Evolutionary conservation across 345 rosid genomes (phyloP).

Genomic region (Lumnitzera littorea): DNA sequence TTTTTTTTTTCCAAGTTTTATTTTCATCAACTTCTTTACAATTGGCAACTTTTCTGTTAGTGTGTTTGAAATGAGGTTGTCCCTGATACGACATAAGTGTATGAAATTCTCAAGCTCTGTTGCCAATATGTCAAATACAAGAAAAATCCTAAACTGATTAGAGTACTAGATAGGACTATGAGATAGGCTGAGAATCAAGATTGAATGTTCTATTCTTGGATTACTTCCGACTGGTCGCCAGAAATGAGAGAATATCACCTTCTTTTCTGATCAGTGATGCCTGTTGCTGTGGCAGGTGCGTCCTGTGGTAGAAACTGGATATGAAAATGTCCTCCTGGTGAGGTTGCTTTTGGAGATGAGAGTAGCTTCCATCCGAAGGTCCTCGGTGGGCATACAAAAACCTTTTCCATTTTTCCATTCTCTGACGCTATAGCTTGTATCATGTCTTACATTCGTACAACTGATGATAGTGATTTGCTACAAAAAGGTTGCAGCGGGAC

Average conservation of each 20-base stretch:
- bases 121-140: no score
- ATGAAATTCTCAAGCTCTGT: no score
- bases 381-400: slow-evolving; percentile 43
- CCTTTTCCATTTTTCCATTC: background rate
- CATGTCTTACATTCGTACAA: background rate
- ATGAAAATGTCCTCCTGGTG: slow-evolving; percentile 75
- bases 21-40: no score
- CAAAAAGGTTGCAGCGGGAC: slow-evolving; percentile 71
- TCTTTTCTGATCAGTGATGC: no score
- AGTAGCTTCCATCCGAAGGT: slow-evolving; percentile 59
- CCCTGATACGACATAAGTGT: background rate
- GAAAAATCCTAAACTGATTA: no score
- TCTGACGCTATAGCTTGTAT: no score
- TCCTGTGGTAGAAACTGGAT: slow-evolving; percentile 96
- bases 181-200: no score
- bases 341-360: slow-evolving; percentile 68
- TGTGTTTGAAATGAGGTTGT: background rate
- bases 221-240: no score
- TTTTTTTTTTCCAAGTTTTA: no score
- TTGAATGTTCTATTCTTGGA: no score
- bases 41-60: background rate
- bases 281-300: slow-evolving; percentile 47
- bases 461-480: slow-evolving; percentile 18
- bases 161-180: no score
- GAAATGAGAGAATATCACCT: no score